phyloP scores from a whole-genome alignment of 148 eudicot species.

The Chenopodium formosanum region DNA sequence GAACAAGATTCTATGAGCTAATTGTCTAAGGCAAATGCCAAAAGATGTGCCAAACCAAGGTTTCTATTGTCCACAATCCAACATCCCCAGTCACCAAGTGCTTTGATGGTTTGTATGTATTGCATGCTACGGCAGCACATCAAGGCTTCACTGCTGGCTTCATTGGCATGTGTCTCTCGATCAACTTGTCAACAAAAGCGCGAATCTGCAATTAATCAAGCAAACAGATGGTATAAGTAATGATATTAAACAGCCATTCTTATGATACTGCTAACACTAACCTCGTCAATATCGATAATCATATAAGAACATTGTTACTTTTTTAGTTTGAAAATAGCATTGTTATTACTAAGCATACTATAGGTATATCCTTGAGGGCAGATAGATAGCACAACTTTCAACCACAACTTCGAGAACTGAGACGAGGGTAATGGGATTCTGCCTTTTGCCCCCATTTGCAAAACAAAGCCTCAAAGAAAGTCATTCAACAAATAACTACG shows the following conservation, averaged over 20 bases:
- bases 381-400: not conserved
- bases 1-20: slow-evolving; percentile 6
- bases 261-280: not conserved
- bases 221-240: not conserved
- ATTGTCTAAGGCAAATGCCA: not conserved
- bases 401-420: not conserved
- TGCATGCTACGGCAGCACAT: slow-evolving; percentile 14
- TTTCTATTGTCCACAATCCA: slow-evolving; percentile 10
- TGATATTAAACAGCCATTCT: not conserved
- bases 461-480: not conserved
- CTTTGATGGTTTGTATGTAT: slow-evolving; percentile 11
- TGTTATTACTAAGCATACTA: not conserved
- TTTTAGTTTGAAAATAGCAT: not conserved
- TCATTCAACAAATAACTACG: not conserved
- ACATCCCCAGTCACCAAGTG: slow-evolving; percentile 20
- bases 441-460: not conserved
- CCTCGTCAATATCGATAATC: not conserved
- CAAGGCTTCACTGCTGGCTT: slow-evolving; percentile 55
- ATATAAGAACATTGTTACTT: not conserved
- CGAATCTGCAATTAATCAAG: slow-evolving; percentile 60
- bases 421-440: not conserved
- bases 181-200: slow-evolving; percentile 89
- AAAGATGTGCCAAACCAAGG: slow-evolving; percentile 8
- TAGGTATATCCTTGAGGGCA: not conserved
- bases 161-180: slow-evolving; percentile 74